Conservation (phyloP, 352 stramenopile genomes). For the Phytophthora kernoviae region DNA sequence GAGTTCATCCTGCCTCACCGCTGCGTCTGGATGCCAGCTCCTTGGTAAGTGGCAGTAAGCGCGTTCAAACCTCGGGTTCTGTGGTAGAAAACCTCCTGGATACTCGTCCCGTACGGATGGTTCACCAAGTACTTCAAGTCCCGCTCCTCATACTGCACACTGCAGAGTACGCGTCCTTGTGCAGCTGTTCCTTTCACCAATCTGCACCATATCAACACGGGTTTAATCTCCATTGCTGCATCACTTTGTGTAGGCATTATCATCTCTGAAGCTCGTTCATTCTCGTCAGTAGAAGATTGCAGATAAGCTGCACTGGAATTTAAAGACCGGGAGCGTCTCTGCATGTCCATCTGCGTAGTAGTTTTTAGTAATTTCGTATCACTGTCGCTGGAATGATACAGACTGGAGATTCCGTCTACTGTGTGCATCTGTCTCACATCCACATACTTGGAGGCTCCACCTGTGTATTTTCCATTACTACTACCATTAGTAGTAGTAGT, state of each 20-base stretch:
- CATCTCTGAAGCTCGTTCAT: constrained; percentile 16
- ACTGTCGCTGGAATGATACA: constrained; percentile 16
- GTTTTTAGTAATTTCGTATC: constrained; percentile 33
- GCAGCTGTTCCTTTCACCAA: constrained; percentile 66
- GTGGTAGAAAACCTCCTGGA: constrained; percentile 83
- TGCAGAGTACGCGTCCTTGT: constrained; percentile 69
- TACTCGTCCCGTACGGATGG: constrained; percentile 70
- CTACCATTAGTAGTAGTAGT: too few relatives aligned
- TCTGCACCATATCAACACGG: constrained; percentile 73
- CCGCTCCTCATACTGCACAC: constrained; percentile 74
- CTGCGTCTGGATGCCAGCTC: constrained; percentile 81
- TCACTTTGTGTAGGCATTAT: neutral
- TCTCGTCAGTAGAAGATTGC: constrained; percentile 25
- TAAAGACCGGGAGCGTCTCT: constrained; percentile 40
- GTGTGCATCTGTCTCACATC: constrained; percentile 23
- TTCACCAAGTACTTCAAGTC: constrained; percentile 72
- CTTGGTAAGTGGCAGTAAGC: constrained; percentile 76
- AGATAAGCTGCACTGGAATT: constrained; percentile 43
- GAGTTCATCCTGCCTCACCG: constrained; percentile 67
- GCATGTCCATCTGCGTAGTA: constrained; percentile 16
- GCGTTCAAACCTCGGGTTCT: constrained; percentile 82
- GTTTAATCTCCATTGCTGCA: constrained; percentile 45
- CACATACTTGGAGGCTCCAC: constrained; percentile 33
- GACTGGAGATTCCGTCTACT: constrained; percentile 1
- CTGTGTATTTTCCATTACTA: too few relatives aligned